phyloP scores from a whole-genome alignment of 345 rosid species.

The Triadica sebifera region DNA sequence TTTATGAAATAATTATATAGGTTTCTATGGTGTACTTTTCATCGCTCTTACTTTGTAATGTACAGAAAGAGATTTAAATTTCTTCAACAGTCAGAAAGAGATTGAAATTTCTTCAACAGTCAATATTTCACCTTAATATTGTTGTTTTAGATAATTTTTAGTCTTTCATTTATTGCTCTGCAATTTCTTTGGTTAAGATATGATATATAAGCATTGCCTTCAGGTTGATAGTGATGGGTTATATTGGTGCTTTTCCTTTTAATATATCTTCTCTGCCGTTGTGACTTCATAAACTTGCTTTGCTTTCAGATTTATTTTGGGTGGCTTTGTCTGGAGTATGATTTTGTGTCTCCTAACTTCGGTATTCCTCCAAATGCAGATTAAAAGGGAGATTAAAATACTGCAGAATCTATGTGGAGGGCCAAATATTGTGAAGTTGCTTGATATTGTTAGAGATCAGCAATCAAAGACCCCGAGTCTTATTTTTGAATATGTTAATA shows the following conservation, averaged over 20 bases:
- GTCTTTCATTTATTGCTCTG: neutral
- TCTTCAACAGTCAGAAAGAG: neutral
- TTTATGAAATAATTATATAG: neutral
- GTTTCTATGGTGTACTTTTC: neutral
- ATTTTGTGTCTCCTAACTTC: neutral
- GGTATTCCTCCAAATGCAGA: slow-evolving; percentile 43
- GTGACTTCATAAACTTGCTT: neutral
- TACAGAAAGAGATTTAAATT: neutral
- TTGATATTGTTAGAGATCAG: slow-evolving; percentile 96
- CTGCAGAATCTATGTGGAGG: slow-evolving; percentile 98
- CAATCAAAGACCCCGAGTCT: slow-evolving; percentile 94
- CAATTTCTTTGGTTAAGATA: neutral
- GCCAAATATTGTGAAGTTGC: slow-evolving; percentile 86
- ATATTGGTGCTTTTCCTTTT: too few relatives aligned
- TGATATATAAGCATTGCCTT: neutral
- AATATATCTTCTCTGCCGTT: too few relatives aligned
- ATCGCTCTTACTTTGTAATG: neutral
- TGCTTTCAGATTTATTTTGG: neutral
- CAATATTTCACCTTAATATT: neutral
- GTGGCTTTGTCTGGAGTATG: neutral
- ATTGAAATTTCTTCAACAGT: neutral
- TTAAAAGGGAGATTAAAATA: slow-evolving; percentile 96
- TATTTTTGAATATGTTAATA: slow-evolving; percentile 88
- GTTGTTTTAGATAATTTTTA: neutral
- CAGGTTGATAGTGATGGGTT: neutral